phyloP scores from a whole-genome alignment of 148 eudicot species.

The Chenopodium formosanum region DNA sequence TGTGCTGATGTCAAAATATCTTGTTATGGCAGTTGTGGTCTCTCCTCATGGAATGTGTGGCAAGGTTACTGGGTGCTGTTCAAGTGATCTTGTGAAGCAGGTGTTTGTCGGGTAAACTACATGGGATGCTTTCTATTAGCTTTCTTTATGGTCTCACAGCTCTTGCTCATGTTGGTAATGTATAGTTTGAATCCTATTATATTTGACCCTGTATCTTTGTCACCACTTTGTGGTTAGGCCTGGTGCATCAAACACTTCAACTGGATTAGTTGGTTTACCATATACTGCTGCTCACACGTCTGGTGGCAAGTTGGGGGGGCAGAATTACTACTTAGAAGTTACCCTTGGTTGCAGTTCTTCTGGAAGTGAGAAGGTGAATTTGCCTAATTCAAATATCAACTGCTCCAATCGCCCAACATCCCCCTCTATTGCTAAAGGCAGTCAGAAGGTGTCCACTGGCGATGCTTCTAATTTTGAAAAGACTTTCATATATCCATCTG shows the following conservation, averaged over 20 bases:
- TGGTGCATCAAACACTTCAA: conserved; percentile 54
- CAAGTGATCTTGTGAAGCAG: conserved; percentile 93
- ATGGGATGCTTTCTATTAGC: not conserved
- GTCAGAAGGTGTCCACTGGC: conserved; percentile 38
- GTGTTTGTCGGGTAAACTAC: conserved; percentile 61
- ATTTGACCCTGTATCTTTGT: conserved; percentile 9
- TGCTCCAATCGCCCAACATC: conserved; percentile 34
- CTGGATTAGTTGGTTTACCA: conserved; percentile 68
- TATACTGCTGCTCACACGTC: conserved; percentile 52
- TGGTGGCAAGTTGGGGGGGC: conserved; percentile 60
- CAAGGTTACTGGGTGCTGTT: conserved; percentile 78
- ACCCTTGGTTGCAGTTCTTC: conserved; percentile 56
- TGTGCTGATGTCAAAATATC: not conserved
- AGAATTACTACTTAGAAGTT: conserved; percentile 80
- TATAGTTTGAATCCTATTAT: not conserved
- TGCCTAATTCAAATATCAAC: conserved; percentile 30
- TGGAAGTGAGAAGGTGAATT: conserved; percentile 42
- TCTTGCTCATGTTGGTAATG: not conserved
- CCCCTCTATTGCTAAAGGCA: conserved; percentile 35
- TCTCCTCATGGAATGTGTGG: conserved; percentile 98
- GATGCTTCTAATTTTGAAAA: conserved; percentile 52
- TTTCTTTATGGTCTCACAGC: not conserved
- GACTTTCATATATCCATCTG: conserved; percentile 75
- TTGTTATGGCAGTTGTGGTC: conserved; percentile 62
- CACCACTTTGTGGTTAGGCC: conserved; percentile 50